phyloP scores from a whole-genome alignment of 768 basidiomycete genomes.

The Dioszegia crocea region DNA sequence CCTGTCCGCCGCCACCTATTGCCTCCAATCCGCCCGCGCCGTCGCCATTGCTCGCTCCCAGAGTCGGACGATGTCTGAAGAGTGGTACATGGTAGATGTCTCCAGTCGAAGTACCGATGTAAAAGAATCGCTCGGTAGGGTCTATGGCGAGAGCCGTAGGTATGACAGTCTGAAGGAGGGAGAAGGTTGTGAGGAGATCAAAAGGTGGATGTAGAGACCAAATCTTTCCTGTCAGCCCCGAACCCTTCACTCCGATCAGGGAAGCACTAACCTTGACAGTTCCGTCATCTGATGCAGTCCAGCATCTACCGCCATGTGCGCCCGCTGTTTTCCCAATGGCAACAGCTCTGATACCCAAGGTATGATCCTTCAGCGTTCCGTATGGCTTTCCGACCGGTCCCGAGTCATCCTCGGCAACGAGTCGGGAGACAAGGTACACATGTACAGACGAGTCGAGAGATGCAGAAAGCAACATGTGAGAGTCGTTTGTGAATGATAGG shows the following conservation, averaged over 20 bases:
- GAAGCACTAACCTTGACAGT: constrained; percentile 70
- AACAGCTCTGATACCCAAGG: constrained; percentile 79
- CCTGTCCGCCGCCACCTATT: constrained; percentile 37
- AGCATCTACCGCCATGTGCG: constrained; percentile 58
- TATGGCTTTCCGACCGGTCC: constrained; percentile 62
- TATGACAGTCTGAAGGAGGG: constrained; percentile 72
- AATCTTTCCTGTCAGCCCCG: constrained; percentile 21
- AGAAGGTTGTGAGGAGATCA: constrained; percentile 76
- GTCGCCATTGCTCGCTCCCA: constrained; percentile 16
- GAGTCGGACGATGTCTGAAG: constrained; percentile 54
- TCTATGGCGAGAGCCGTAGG: constrained; percentile 65
- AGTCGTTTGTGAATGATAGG: constrained; percentile 77
- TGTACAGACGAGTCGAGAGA: constrained; percentile 85
- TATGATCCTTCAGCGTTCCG: constrained; percentile 82
- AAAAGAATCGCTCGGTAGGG: constrained; percentile 78
- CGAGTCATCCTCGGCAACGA: constrained; percentile 38
- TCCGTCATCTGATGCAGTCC: constrained; percentile 81
- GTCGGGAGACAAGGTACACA: constrained; percentile 56
- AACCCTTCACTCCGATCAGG: not conserved
- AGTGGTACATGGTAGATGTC: constrained; percentile 75
- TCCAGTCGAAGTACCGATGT: constrained; percentile 73
- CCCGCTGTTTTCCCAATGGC: constrained; percentile 70
- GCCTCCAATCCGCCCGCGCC: constrained; percentile 21
- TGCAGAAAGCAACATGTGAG: constrained; percentile 72
- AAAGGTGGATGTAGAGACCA: constrained; percentile 55